Conservation (phyloP, 139 green algal genomes). For the Micromonas commoda region DNA sequence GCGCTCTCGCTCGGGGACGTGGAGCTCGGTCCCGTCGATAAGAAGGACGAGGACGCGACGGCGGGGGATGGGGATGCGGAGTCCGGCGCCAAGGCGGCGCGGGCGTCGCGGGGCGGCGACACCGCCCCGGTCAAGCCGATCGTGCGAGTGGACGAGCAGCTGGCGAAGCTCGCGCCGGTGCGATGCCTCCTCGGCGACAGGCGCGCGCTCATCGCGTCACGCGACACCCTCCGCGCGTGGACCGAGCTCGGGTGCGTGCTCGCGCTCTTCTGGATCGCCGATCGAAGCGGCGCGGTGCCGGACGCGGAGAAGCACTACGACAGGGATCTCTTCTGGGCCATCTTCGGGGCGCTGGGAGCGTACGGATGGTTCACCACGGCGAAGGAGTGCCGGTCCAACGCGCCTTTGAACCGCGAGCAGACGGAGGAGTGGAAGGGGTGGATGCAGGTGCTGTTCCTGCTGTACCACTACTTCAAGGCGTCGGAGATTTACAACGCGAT, state of each 20-base stretch:
- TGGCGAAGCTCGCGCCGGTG: neutral
- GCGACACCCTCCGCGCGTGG: neutral
- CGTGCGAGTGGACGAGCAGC: no score
- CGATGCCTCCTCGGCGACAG: neutral
- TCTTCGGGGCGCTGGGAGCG: constrained; percentile 56
- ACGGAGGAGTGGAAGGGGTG: constrained; percentile 94
- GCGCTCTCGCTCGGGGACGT: no score
- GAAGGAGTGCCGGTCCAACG: constrained; percentile 47
- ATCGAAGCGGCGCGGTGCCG: constrained; percentile 1
- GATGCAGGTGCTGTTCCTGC: constrained; percentile 82
- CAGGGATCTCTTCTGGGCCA: constrained; percentile 70
- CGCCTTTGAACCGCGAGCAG: constrained; percentile 83
- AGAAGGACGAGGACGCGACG: neutral
- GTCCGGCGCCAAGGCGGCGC: neutral
- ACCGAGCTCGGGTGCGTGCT: neutral
- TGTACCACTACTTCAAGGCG: constrained; percentile 94
- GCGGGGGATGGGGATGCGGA: neutral
- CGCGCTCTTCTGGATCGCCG: constrained; percentile 11
- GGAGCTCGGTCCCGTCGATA: neutral
- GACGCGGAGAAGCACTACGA: constrained; percentile 50
- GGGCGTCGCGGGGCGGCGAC: neutral
- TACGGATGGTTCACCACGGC: constrained; percentile 37
- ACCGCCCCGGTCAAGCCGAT: neutral
- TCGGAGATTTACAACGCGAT: constrained; percentile 94
- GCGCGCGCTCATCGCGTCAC: neutral